Base-by-base conservation (phyloP, 768 basidiomycete species). In the Macrolepiota albuminosa region DNA sequence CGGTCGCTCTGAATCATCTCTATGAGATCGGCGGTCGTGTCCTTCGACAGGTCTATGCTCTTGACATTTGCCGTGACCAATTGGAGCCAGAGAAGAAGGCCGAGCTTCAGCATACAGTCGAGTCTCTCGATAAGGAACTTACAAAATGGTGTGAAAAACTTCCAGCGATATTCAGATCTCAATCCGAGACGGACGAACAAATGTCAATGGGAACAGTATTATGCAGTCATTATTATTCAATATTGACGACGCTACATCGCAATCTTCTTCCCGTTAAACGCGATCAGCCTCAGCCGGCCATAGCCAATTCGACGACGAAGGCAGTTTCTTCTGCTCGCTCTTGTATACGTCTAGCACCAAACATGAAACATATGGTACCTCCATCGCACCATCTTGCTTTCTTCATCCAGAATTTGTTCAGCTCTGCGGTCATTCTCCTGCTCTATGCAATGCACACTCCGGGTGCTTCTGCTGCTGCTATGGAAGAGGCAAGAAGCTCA, bases 381-480 rank as follows among this genome's bases (percentile, higher is more conserved):
- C 81, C 89, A 13, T 93, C 93, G 14, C 91, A 93, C 65, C 90
- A 93, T 70, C 80, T 93, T 47, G 90, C 91, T 4, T 91, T 93
- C 73, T 93, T 89, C 79, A 91, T 93, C 45, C 93, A 95, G 66
- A 90, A 91, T 64, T 78, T 94, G 26, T 93, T 93, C 77, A 93
- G 91, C 67, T 93, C 89, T 40, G 89, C 90, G 2, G 91, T 92
- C 59, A 91, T 95, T 69, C 85, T 92, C 58, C 73, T 93, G 56
- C 76, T 95, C 7, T 93, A 87, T 69, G 88, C 92, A 37, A 93
- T 94, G 90, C 92, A 93, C 70, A 83, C 86, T 56, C 69, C 80
- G 11, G 79, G 81, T 46, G 83, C 84, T 45, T 83, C 86, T n/a
- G 70, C 78, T 33, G 79, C 84, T 13, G 91, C 92, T 13, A 86